Base-by-base conservation (phyloP, 257 asterid species). In the Solanum paucissectum region DNA sequence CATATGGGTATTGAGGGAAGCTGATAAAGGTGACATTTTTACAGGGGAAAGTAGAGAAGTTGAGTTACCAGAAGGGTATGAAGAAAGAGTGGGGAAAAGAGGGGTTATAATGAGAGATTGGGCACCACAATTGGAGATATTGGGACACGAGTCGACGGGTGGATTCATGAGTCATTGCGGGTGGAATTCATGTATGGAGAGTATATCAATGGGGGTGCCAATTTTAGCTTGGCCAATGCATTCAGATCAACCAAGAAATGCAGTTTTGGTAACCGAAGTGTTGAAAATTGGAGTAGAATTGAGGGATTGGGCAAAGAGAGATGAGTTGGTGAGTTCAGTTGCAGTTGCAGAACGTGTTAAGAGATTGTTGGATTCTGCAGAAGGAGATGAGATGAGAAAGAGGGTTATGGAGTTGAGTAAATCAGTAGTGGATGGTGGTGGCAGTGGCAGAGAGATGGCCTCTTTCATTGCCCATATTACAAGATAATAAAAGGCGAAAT, bases 181-280 rank as follows among this genome's bases (percentile, higher is more conserved):
- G 1, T 91, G 93, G 93, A 91, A 93, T 83, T 93, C 94, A 1
- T 89, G 92, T 52, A 89, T 92, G 20, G 94, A 93, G 84, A 93
- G 93, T 83, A 89, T 91, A 0, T 87, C 88, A 64, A 88, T 87
- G 90, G 95, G 93, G 11, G 95, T 92, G 12, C 94, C 94, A 0
- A 79, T 91, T 25, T 89, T 46, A 38, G 84, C 94, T 7, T 93
- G 94, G 95, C 95, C 95, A 2, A 92, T 93, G 94, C 94, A 92
- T 52, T 88, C 92, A 4, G 95, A 93, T 73, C 94, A 92, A 77
- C 94, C 94, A 20, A 86, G 87, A 87, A 91, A 93, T 6, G 90
- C 95, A 0, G 68, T 89, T 20, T 49, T 93, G 6, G 25, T 92
- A 2, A 89, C 89, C 0, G 25, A 89, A 7, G 89, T 88, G 32